Conservation (phyloP, 805 yeast species). For the Jamesozyma lodderae region DNA sequence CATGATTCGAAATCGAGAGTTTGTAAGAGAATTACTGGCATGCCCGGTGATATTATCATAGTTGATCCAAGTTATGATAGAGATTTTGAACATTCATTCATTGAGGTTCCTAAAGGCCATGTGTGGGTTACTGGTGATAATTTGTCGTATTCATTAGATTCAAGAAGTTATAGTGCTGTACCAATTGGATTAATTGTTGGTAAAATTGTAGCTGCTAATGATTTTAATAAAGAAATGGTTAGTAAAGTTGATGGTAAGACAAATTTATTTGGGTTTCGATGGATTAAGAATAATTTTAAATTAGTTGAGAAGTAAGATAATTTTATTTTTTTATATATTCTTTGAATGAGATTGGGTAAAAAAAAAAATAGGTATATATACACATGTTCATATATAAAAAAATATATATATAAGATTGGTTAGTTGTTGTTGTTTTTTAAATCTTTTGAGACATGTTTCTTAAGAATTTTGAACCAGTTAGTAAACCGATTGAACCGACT, state of each 20-base stretch:
- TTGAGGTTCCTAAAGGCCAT: conserved; percentile 86
- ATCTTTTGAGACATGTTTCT: conserved; percentile 26
- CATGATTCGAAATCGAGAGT: conserved; percentile 78
- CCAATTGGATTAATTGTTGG: conserved; percentile 88
- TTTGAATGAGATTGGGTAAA: not conserved
- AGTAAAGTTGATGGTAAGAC: too few species aligned
- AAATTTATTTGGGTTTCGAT: conserved; percentile 44
- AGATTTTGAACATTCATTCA: conserved; percentile 36
- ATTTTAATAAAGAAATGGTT: conserved; percentile 38
- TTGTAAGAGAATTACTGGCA: conserved; percentile 88
- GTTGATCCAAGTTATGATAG: conserved; percentile 61
- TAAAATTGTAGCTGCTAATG: conserved; percentile 66
- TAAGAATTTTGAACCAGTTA: conserved; percentile 59
- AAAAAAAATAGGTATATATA: not conserved
- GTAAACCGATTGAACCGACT: conserved; percentile 45
- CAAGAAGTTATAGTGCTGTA: conserved; percentile 79
- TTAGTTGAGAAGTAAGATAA: conserved; percentile 9
- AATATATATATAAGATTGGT: conserved; percentile 1
- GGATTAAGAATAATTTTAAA: conserved; percentile 43
- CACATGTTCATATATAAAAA: conserved; percentile 1
- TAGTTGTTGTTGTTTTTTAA: not conserved
- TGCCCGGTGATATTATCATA: conserved; percentile 85
- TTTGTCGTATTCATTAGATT: conserved; percentile 75
- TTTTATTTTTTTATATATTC: not conserved
- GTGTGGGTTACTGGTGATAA: conserved; percentile 98